Base-by-base conservation (phyloP, 2,329 filamentous ascomycete species). In the Penicillium sp. region DNA sequence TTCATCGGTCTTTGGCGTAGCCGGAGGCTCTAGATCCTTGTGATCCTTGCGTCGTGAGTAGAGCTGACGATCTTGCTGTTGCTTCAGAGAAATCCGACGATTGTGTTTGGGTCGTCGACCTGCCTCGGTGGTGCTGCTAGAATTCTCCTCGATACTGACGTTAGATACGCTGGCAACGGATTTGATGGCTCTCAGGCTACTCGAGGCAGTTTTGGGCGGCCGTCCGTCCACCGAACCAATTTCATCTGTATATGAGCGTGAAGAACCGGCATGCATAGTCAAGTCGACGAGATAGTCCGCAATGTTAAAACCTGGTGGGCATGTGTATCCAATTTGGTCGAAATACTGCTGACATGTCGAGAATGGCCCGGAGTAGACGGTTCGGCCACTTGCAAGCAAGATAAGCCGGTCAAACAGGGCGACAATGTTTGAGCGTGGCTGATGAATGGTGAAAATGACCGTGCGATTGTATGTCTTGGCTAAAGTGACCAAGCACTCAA, bases 391-490 rank as follows among this genome's bases (percentile, higher is more conserved):
- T 2, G 95, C 95, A 44, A 99, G 81, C 14, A 99, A 85, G 53
- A 99, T 83, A n/a, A 99, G 83, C 55, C 93, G 88, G 72, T 99
- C 95, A 71, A 99, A 99, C 3, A 99, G 83, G 10, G 95, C 95
- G 23, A 98, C 95, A 69, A 99, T 99, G 75, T 99, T 99, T 11
- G 95, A 99, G 64, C 96, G 87, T 37, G 95, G 95, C 70, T 99
- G 95, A 74, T 99, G 95, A 62, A 99, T 99, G 14, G 95, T 99
- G 78, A 99, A 97, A 61, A 99, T 90, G 54, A 99, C 92, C 1
- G 96, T 99, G 59, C 96, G 86, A 77, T 97, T 96, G 79, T 98
- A 99, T 43, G 88, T 95, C 80, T 96, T 97, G 51, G 96, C 95
- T 45, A 99, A 79, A 1, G 90, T 96, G 39, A 98, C 93, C 10